Conservation (phyloP, 305 asterid species). For the Fraxinus floribunda region DNA sequence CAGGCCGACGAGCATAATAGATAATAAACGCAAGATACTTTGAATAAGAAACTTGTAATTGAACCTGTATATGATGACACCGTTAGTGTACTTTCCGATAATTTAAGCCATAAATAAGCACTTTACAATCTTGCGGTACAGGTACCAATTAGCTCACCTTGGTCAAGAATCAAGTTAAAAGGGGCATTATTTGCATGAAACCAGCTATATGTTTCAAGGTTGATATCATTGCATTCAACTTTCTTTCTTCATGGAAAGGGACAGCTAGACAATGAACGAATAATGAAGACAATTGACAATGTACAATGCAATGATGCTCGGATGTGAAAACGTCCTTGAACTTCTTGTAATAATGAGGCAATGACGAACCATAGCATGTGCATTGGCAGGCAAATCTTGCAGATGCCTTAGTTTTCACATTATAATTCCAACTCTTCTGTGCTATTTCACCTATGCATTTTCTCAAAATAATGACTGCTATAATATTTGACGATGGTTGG, state of each 20-base stretch:
- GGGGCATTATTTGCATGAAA: neutral
- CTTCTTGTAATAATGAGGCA: conserved; percentile 37
- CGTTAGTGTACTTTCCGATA: neutral
- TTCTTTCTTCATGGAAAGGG: conserved; percentile 4
- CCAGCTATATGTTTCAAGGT: neutral
- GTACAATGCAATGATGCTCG: conserved; percentile 21
- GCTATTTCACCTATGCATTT: neutral
- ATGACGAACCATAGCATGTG: conserved; percentile 29
- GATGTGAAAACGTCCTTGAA: neutral
- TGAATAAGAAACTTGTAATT: neutral
- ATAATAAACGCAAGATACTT: neutral
- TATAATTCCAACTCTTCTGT: neutral
- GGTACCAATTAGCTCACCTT: neutral
- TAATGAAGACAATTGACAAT: conserved; percentile 14
- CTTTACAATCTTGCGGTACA: neutral
- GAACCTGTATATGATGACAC: neutral
- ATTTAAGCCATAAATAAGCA: neutral
- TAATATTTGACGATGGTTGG: neutral
- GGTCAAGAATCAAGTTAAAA: neutral
- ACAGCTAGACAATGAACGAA: neutral
- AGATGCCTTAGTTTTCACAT: neutral
- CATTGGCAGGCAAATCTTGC: conserved; percentile 40
- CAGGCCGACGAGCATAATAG: neutral
- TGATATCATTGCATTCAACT: neutral
- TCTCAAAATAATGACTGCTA: neutral